Evolutionary conservation across 805 yeast genomes (phyloP), one percentile per base, ranked within the genome.

Genomic region (Debaryomyces tyrocola): DNA sequence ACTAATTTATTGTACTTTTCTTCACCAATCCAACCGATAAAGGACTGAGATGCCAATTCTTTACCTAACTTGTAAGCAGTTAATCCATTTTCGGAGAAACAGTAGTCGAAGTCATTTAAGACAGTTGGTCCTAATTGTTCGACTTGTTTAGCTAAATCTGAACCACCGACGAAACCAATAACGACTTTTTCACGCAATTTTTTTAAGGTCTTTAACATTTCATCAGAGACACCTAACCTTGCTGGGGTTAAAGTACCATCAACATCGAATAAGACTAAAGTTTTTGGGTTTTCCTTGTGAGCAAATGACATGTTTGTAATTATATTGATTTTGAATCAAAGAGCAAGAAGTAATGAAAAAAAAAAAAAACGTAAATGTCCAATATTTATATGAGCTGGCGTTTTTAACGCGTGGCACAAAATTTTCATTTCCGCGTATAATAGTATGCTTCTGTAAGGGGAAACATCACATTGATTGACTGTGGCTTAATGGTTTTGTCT

Each of bases 181-280:
- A 87, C 97, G 59, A 82, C 92, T 78, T 92, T 91, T 77, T 90
- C 78, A 75, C 97, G 87, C 66, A 94, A 82, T 57, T 84, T 81
- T 51, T 70, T 66, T 60, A 94, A 80, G 37, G 87, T 74, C 53
- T 79, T 70, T 64, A 74, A 80, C 84, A 94, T 86, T 71, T 90
- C 96, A 60, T 82, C 80, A 51, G 90, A 83, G 58, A 87, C 72
- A 45, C 64, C 68, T 66, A 84, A 80, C 78, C 99, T 90, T 46
- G 99, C 98, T 57, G 98, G 99, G 36, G 98, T 92, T 70, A 94
- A 80, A 47, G 99, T 94, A 56, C 97, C 99, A 68, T 94, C 99
- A 57, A 94, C 99, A 63, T 94, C 99, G 73, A 94, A 94, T 55
- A 94, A 83, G 57, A 89, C 96, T 62, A 94, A 78, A 53, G 89